phyloP scores from a whole-genome alignment of 495 filamentous ascomycete genomes.

The Chaetomium fimeti region DNA sequence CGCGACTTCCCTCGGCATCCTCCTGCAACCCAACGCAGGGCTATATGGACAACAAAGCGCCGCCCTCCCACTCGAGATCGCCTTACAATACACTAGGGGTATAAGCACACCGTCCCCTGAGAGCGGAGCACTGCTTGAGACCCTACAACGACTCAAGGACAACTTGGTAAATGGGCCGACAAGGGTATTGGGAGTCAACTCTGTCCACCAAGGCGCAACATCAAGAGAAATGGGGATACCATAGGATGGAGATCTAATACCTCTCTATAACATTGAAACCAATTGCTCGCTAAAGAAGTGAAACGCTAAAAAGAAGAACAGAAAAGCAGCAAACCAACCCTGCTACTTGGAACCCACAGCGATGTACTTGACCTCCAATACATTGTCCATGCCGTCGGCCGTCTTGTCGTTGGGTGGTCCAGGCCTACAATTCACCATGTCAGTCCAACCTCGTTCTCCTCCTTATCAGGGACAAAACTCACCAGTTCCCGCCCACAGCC shows the following conservation, averaged over 20 bases:
- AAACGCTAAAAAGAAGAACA: neutral
- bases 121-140: neutral
- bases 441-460: neutral
- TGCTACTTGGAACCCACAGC: neutral
- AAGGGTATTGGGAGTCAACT: no score
- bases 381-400: neutral
- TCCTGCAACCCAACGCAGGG: constrained; percentile 10
- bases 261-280: neutral
- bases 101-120: neutral
- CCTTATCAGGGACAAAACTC: constrained; percentile 14
- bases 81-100: neutral
- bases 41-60: constrained; percentile 18
- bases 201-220: no score
- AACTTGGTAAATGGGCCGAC: no score
- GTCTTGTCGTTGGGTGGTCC: neutral
- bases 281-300: neutral
- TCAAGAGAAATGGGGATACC: no score
- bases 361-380: constrained; percentile 10
- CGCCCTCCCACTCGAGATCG: constrained; percentile 14
- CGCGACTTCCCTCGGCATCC: neutral
- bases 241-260: neutral
- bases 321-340: neutral
- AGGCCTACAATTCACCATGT: neutral
- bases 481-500: constrained; percentile 47
- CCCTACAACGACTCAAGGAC: neutral